Base-by-base conservation (phyloP, 768 basidiomycete genomes). In the Panaeolus papilionaceus region DNA sequence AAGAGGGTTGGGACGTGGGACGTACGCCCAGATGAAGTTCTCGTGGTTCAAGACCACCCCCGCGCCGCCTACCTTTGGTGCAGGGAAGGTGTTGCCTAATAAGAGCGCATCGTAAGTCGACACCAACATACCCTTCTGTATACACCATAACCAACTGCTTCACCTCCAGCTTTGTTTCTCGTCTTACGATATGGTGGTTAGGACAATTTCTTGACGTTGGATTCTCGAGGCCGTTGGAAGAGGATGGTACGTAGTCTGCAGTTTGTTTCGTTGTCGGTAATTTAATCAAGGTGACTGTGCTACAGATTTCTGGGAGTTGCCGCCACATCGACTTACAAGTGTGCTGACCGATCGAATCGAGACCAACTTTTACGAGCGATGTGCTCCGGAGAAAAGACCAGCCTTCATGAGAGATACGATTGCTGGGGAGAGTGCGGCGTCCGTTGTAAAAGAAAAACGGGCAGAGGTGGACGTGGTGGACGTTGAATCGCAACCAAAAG, bases 251-350 rank as follows among this genome's bases (percentile, higher is more conserved):
- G 78, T 38, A 9, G 49, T 10, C 9, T 28, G 51, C 4, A n/a
- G n/a, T 8, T 23, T 20, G 10, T 18, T 23, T 8, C 38, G 12
- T 37, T 64, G 37, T 38, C 54, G 23, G 33, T 33, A 18, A 23
- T 38, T 42, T 16, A 33, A 20, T 54, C 12, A 42, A 28, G n/a
- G 14, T 14, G 10, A 28, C 37, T 26, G 0, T 7, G 26, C 28
- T 37, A 8, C 49, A 89, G 88, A 89, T 72, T 74, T 89, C 45
- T 89, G 87, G 86, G 74, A 81, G 61, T 79, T 89, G 5, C 85
- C 85, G 0, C 66, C 75, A 0, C 45, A 73, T 7, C 76, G 77
- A 8, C 76, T 80, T 38, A 84, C 86, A 1, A 74, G 72, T 0
- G 66, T 70, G 9, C 74, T 86, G 14, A 82, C 84, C 14, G 80